Evolutionary conservation across 345 rosid genomes (phyloP), one percentile per base, ranked within the genome.

Genomic region (Cardamine occulta): DNA sequence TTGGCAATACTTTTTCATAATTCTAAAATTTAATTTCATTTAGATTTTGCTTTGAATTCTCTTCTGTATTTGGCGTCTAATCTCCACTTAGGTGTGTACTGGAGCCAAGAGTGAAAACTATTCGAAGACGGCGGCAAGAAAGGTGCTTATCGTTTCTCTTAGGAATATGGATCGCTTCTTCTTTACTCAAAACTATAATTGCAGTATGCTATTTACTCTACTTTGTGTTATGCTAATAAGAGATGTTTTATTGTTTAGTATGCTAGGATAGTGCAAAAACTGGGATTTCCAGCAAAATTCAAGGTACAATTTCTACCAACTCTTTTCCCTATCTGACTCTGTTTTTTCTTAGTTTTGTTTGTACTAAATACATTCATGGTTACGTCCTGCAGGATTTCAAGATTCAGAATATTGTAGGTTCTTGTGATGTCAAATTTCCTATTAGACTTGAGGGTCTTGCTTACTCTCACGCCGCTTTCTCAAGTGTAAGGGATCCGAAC

Each of bases 391-490:
- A 79, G 98, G 96, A 89, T 74, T 93, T 93, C 79, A 89, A 89
- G 86, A 93, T 93, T 74, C 94, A 88, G 81, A 91, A 93, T 69
- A 87, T 91, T 4, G 93, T 93, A 35, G 94, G 93, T 69, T 91
- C 94, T 29, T 89, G 91, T 68, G 94, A 93, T 80, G 96, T 93
- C 26, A 86, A 84, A 74, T 91, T 87, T 66, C 93, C 94, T 7
- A 84, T 91, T 19, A 89, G 89, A 70, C 93, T 93, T 65, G 93
- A 86, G 80, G 93, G 93, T 64, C 89, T 91, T 64, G 93, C 93
- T 19, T 84, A 82, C 69, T 84, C 91, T 9, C 98, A 93, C 48
- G 85, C 87, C 63, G 91, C 89, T 56, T 88, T 89, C 71, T 83
- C 93, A 61, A 93, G 89, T 81, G 96, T 74, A 70, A 79, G 76